Evolutionary conservation across 495 filamentous ascomycete genomes (phyloP), one percentile per base, ranked within the genome.

Genomic region (Filosporella fistucella): DNA sequence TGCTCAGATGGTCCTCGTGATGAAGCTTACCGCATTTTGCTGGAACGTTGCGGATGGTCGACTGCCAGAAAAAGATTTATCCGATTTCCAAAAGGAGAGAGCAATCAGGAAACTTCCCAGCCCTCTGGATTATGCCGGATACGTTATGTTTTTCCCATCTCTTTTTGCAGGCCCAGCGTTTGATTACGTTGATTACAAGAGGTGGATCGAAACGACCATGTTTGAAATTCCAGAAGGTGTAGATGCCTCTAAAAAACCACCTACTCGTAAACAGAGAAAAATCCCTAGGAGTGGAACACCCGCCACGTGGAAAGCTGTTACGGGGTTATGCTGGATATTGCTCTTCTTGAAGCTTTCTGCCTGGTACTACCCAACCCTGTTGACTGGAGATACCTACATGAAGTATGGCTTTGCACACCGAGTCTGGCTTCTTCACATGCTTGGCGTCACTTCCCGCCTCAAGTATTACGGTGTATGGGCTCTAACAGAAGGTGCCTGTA

Each of bases 391-490:
- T 41, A 53, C 66, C 0, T 95, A 77, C 59, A 65, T 85, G 68
- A 59, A 74, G 1, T 84, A 83, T 61, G 72, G 76, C 40, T 81
- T 97, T 61, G 55, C 84, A 21, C 74, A 78, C 39, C 80, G 93
- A 28, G 68, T 94, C 23, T 86, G 82, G 65, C 70, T 84, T 49
- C 68, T 96, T 16, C 78, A 96, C 59, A 86, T 93, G 80, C 73
- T 96, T 24, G 82, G 82, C 21, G 75, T 97, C 48, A 81, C 85
- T 3, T 74, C 85, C 5, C 84, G 93, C 16, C 75, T 82, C 26
- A 97, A 97, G 65, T 98, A 95, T 68, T 98, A 97, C 57, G 93
- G 91, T 30, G 90, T 93, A 1, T 98, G 93, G 93, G 78, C 76
- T 39, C 66, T 98, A 51, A 89, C 91, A 2, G 93, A 98, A 65